Percentiles rank a stretch among this genome's conserved stretches.
Conservation (phyloP, 768 basidiomycete species). For the Daedaleopsis sinensis region DNA sequence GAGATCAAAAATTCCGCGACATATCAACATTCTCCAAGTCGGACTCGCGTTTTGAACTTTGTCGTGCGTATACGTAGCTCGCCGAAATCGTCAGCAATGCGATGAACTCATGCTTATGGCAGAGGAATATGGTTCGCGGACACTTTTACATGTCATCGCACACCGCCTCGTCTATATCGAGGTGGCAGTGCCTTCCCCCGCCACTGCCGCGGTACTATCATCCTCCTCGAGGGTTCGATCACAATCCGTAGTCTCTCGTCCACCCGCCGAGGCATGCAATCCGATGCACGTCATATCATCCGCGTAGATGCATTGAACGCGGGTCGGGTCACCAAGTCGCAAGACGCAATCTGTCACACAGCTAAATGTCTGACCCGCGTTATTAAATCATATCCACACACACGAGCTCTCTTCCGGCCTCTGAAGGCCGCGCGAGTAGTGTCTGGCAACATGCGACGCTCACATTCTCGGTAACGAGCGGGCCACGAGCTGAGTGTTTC, state of each 20-base stretch:
- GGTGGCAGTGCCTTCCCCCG: background rate
- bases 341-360: conserved; percentile 1
- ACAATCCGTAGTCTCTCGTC: background rate
- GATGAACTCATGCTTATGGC: background rate
- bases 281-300: background rate
- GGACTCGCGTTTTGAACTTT: conserved; percentile 2
- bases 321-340: too few relatives aligned
- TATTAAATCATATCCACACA: background rate
- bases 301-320: background rate
- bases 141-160: background rate
- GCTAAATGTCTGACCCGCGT: background rate
- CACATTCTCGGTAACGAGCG: background rate
- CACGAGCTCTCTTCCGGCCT: background rate
- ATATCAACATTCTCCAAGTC: background rate
- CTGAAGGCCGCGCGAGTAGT: background rate
- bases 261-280: background rate
- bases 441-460: background rate
- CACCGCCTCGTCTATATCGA: background rate
- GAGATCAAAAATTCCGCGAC: background rate
- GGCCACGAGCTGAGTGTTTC: background rate
- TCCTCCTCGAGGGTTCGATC: background rate
- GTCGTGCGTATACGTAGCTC: background rate
- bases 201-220: background rate
- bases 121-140: background rate
- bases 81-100: background rate